Evolutionary conservation across 768 basidiomycete species (phyloP).

Genomic region (Rhodocollybia butyracea): DNA sequence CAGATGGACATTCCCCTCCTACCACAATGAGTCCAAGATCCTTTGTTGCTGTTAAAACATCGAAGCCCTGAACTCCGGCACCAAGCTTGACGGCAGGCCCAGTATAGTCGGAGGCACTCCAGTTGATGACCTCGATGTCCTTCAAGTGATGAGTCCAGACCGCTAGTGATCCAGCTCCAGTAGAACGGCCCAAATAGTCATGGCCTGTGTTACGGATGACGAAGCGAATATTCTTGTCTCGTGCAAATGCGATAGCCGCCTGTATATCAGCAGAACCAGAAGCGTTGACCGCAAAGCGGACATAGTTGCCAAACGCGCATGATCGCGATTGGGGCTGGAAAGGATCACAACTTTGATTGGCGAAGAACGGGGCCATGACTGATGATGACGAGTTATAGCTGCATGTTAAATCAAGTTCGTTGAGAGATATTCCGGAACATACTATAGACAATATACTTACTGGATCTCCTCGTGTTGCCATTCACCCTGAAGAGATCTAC

Average conservation of each 20-base stretch:
- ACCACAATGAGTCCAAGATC: not conserved
- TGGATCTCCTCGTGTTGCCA: no score
- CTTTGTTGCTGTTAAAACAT: not conserved
- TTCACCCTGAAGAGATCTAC: not conserved
- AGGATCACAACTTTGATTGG: not conserved
- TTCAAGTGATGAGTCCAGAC: not conserved
- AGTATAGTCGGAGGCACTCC: not conserved
- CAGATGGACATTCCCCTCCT: conserved; percentile 14
- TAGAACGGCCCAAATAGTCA: conserved; percentile 11
- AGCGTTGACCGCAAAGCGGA: not conserved
- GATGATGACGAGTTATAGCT: no score
- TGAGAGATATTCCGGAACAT: no score
- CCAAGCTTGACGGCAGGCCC: not conserved
- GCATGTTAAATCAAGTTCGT: no score
- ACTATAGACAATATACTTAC: no score
- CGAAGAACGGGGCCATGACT: not conserved
- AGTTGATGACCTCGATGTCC: not conserved
- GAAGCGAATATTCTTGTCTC: conserved; percentile 15
- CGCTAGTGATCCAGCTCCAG: not conserved
- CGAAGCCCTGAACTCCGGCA: not conserved
- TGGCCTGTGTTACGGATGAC: conserved; percentile 16
- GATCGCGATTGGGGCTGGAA: not conserved
- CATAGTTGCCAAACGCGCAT: not conserved
- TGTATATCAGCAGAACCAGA: conserved; percentile 11
- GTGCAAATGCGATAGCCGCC: conserved; percentile 18